phyloP scores from a whole-genome alignment of 176 grass and related monocot genomes.

The Hordeum marinum region DNA sequence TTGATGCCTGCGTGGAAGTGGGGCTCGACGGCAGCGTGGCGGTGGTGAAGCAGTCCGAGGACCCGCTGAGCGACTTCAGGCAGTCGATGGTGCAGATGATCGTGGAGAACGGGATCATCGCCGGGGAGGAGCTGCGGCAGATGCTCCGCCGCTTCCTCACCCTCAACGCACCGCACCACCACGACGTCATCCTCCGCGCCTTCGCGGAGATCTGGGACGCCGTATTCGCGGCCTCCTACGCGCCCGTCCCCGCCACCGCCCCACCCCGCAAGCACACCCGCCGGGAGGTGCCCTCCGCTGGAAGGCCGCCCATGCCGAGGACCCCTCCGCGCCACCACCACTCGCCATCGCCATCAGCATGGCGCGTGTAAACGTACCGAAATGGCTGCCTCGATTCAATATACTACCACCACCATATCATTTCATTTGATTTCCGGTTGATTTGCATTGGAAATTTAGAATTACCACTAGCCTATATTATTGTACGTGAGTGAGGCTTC shows the following conservation, averaged over 20 bases:
- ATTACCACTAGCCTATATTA: not conserved
- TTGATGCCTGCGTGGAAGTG: not conserved
- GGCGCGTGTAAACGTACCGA: slow-evolving; percentile 21
- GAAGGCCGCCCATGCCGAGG: slow-evolving; percentile 5
- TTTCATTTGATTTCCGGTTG: not conserved
- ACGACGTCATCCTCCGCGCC: slow-evolving; percentile 61
- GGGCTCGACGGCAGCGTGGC: slow-evolving; percentile 50
- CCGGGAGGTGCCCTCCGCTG: not conserved
- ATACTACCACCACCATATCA: not conserved
- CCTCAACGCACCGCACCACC: slow-evolving; percentile 68
- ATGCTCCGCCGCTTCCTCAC: slow-evolving; percentile 69
- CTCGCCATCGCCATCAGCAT: slow-evolving; percentile 24
- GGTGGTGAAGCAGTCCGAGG: slow-evolving; percentile 65
- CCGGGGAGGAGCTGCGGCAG: slow-evolving; percentile 57
- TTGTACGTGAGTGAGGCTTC: not conserved
- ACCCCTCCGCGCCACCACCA: slow-evolving; percentile 29
- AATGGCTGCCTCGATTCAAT: not conserved
- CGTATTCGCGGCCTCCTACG: slow-evolving; percentile 33
- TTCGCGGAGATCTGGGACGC: slow-evolving; percentile 72
- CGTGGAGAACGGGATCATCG: slow-evolving; percentile 64
- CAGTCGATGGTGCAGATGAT: slow-evolving; percentile 84
- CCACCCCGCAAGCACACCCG: not conserved
- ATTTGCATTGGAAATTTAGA: not conserved
- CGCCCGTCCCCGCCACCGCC: not conserved
- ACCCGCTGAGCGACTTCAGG: slow-evolving; percentile 70